Percentiles rank a stretch among this genome's conserved stretches.
phyloP scores from a whole-genome alignment of 139 green algal genomes.

The Monoraphidium neglectum region DNA sequence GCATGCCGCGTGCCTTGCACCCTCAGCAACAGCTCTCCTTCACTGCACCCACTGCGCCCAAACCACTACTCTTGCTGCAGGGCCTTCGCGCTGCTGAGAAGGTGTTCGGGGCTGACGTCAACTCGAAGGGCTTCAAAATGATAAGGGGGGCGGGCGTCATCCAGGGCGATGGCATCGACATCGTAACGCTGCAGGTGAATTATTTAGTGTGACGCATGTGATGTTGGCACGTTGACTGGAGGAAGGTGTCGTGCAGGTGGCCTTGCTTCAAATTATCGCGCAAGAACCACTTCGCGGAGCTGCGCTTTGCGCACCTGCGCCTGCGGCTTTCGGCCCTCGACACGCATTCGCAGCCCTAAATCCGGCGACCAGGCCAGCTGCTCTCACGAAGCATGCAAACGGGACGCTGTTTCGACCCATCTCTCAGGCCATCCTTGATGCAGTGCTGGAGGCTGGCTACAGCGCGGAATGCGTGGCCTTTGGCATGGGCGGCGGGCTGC shows the following conservation, averaged over 20 bases:
- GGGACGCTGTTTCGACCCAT: no score
- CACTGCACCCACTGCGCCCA: background rate
- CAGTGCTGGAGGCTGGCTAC: conserved; percentile 70
- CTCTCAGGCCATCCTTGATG: conserved; percentile 61
- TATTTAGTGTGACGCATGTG: no score
- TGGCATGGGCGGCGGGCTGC: conserved; percentile 92
- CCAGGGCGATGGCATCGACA: conserved; percentile 85
- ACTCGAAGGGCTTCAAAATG: conserved; percentile 81
- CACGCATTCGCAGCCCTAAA: no score
- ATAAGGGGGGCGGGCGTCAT: conserved; percentile 79
- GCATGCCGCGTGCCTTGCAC: no score
- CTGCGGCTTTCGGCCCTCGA: no score
- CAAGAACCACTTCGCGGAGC: no score
- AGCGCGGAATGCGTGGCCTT: conserved; percentile 80
- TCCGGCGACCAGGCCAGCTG: no score
- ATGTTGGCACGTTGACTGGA: no score
- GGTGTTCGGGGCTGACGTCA: conserved; percentile 74
- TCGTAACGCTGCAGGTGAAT: conserved; percentile 49
- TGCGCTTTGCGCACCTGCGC: no score
- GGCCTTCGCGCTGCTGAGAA: conserved; percentile 59
- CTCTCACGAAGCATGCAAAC: no score
- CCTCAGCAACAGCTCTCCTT: background rate
- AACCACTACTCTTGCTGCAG: conserved; percentile 37
- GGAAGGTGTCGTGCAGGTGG: no score
- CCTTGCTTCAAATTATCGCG: no score